Evolutionary conservation across 1,284 basidiomycete genomes (phyloP), one percentile per base, ranked within the genome.

Genomic region (Sanguinoderma infundibulare): DNA sequence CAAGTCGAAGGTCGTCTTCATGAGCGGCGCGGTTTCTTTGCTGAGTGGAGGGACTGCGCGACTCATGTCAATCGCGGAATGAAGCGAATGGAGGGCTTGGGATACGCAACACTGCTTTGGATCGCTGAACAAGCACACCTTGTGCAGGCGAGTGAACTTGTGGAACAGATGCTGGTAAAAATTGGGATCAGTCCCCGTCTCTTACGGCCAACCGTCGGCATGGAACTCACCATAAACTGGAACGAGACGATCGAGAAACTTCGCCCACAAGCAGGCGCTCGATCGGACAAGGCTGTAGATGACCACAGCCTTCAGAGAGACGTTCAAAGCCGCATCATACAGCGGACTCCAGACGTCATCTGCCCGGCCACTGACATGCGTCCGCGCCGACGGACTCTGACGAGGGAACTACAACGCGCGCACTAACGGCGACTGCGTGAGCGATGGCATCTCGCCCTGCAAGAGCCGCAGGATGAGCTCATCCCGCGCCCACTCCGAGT

Each of bases 21-120:
- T 69, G 15, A 70, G 69, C 1, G 71, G 69, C 0, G 79, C 69
- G 1, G 74, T 69, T 5, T 82, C 79, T 52, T 77, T 70, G 1
- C 82, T 81, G 24, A 75, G 81, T 0, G 83, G 83, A 14, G 83
- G 78, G 5, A 85, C 83, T 85, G 12, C 14, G 5, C 5, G n/a
- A 59, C 12, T 6, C 42, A 15, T 26, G n/a, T 8, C n/a, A n/a
- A n/a, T 14, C 12, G 6, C 15, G 2, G n/a, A 15, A 36, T 15
- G 17, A 17, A 15, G n/a, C 6, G 22, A 42, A 15, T 5, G n/a
- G n/a, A n/a, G n/a, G n/a, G 70, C 79, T 67, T 36, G n/a, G n/a
- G n/a, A n/a, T n/a, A n/a, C n/a, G n/a, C n/a, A n/a, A 82, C 42
- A 26, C 82, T 84, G 83, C 66, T 77, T 79, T 14, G 79, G 73